Evolutionary conservation across 495 filamentous ascomycete genomes (phyloP).

Genomic region (Alectoria sarmentosa): DNA sequence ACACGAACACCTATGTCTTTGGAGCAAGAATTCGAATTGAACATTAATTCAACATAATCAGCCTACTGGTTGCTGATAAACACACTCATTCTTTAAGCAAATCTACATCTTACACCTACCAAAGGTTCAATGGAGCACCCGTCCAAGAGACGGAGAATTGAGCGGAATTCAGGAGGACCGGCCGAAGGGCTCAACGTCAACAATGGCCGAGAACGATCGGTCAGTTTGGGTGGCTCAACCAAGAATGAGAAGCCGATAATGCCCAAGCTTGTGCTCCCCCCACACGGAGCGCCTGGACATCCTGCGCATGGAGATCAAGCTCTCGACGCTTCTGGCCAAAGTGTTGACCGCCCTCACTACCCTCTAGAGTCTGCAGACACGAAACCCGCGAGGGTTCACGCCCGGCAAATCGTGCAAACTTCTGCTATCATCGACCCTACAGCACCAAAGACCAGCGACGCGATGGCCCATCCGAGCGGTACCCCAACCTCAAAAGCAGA

Average conservation of each 20-base stretch:
- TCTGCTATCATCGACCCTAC: not conserved
- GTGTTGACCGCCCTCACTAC: constrained; percentile 9
- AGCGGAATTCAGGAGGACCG: constrained; percentile 9
- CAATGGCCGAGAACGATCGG: constrained; percentile 14
- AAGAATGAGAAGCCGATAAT: constrained; percentile 11
- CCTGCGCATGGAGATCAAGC: constrained; percentile 6
- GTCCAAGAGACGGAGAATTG: constrained; percentile 25
- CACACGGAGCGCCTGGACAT: constrained; percentile 10
- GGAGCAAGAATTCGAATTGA: constrained; percentile 7
- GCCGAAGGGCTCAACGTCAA: constrained; percentile 7
- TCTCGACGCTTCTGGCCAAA: not conserved
- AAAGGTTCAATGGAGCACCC: constrained; percentile 24
- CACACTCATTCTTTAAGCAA: constrained; percentile 11
- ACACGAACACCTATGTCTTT: constrained; percentile 8
- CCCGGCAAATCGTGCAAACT: constrained; percentile 2
- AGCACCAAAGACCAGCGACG: not conserved
- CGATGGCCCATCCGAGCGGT: not conserved
- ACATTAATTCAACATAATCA: constrained; percentile 13
- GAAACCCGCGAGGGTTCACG: not conserved
- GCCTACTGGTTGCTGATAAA: constrained; percentile 7
- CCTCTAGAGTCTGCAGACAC: constrained; percentile 1
- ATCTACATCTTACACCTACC: constrained; percentile 3
- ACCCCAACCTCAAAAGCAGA: not conserved
- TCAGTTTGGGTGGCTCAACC: constrained; percentile 9
- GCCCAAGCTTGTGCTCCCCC: constrained; percentile 18